phyloP scores from a whole-genome alignment of 148 eudicot species.

The Spergularia bocconei region DNA sequence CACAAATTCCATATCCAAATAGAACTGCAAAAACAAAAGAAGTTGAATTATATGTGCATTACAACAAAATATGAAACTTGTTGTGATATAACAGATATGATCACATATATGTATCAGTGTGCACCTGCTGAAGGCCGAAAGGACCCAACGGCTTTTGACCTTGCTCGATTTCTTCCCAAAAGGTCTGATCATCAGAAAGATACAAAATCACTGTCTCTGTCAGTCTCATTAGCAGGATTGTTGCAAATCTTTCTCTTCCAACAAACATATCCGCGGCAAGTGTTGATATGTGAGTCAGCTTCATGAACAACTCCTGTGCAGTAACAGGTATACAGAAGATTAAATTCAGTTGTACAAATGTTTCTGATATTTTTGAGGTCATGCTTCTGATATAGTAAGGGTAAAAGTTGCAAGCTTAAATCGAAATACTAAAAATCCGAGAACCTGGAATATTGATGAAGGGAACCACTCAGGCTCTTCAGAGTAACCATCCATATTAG shows the following conservation, averaged over 20 bases:
- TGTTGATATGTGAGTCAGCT: conserved; percentile 56
- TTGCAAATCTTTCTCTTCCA: conserved; percentile 88
- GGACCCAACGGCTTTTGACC: conserved; percentile 72
- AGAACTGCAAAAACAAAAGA: conserved; percentile 54
- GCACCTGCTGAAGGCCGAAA: conserved; percentile 91
- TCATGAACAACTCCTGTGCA: conserved; percentile 68
- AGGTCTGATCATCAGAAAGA: conserved; percentile 85
- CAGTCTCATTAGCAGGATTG: conserved; percentile 81
- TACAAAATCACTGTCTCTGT: conserved; percentile 86
- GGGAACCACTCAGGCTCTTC: conserved; percentile 96
- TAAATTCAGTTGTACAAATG: background rate
- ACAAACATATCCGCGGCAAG: conserved; percentile 83
- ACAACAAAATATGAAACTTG: background rate
- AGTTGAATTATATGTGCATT: background rate
- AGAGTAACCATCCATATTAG: conserved; percentile 52
- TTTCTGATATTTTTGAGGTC: no score
- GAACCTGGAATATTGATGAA: conserved; percentile 81
- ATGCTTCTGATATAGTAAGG: no score
- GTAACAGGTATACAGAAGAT: background rate
- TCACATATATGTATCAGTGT: background rate
- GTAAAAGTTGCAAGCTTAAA: no score
- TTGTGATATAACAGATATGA: background rate
- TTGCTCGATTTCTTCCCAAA: conserved; percentile 86
- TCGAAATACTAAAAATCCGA: background rate
- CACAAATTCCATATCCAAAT: conserved; percentile 97